Evolutionary conservation across 768 basidiomycete species (phyloP).

Genomic region (Russula sp.): DNA sequence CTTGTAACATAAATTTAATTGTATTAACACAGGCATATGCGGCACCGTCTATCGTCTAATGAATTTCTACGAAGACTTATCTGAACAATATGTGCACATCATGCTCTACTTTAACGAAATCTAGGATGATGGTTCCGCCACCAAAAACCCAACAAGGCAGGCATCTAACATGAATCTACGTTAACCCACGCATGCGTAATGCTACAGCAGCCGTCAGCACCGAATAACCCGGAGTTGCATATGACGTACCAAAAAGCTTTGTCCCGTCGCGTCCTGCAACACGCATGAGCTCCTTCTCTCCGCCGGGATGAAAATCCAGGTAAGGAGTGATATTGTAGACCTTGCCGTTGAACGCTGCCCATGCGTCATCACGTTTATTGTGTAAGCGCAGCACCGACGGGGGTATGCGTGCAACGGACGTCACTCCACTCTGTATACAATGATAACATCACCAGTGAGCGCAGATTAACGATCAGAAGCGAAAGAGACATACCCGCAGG

Average conservation of each 20-base stretch:
- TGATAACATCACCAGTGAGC: slow-evolving; percentile 8
- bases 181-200: slow-evolving; percentile 96
- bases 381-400: slow-evolving; percentile 77
- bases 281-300: slow-evolving; percentile 91
- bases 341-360: slow-evolving; percentile 88
- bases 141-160: slow-evolving; percentile 88
- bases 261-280: slow-evolving; percentile 95
- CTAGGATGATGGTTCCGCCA: slow-evolving; percentile 56
- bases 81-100: neutral
- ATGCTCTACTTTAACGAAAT: neutral
- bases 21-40: too few relatives aligned
- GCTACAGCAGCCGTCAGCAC: slow-evolving; percentile 46
- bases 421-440: slow-evolving; percentile 56
- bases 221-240: neutral
- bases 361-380: slow-evolving; percentile 82
- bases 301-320: slow-evolving; percentile 89
- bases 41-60: neutral
- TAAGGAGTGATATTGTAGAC: slow-evolving; percentile 97
- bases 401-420: slow-evolving; percentile 59
- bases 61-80: too few relatives aligned
- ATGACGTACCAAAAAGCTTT: slow-evolving; percentile 79
- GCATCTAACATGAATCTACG: slow-evolving; percentile 91
- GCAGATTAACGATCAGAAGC: neutral
- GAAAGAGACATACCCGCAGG: slow-evolving; percentile 55
- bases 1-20: too few relatives aligned